Percentiles rank a stretch among this genome's conserved stretches.
These are phyloP conservation scores for Lojkania enalia DNA, from an alignment of 2,329 filamentous ascomycete species.

Conservation along the genomic window DNA sequence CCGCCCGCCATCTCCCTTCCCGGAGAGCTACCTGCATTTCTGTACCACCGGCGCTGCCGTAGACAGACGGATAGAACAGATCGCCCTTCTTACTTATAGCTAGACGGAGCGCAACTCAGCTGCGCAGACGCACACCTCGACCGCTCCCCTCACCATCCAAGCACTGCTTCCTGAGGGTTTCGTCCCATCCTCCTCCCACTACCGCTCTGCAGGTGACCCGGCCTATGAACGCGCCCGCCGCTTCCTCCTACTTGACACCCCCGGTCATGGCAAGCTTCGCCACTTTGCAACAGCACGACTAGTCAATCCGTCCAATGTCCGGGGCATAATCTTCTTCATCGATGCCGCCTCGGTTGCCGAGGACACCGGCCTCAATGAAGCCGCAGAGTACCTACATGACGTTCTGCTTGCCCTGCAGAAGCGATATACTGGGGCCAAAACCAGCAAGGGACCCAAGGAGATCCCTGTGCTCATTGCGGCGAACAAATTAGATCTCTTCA, in stretches of 20 bases:
- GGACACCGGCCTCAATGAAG: conserved; percentile 62
- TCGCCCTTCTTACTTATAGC: too few species aligned
- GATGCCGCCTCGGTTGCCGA: conserved; percentile 66
- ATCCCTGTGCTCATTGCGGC: conserved; percentile 82
- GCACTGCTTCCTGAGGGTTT: conserved; percentile 60
- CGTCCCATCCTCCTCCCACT: conserved; percentile 62
- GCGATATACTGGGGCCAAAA: conserved; percentile 61
- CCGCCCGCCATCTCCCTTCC: background rate
- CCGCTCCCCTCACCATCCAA: conserved; percentile 58
- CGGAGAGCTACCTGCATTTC: conserved; percentile 4
- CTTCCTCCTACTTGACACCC: conserved; percentile 83
- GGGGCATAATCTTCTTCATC: conserved; percentile 83
- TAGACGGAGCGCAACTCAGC: conserved; percentile 61
- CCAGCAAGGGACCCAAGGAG: conserved; percentile 60
- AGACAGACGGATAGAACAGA: background rate
- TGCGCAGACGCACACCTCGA: conserved; percentile 56
- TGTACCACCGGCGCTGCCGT: background rate
- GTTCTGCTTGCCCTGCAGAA: conserved; percentile 82
- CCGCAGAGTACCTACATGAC: conserved; percentile 86
- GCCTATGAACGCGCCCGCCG: conserved; percentile 60
- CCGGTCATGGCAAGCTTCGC: conserved; percentile 93
- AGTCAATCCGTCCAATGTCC: conserved; percentile 54
- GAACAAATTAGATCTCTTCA: conserved; percentile 96
- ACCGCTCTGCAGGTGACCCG: conserved; percentile 67
- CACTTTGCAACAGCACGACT: conserved; percentile 63